Evolutionary conservation across 163 green algal genomes (phyloP).

Genomic region (Volvox carteri): DNA sequence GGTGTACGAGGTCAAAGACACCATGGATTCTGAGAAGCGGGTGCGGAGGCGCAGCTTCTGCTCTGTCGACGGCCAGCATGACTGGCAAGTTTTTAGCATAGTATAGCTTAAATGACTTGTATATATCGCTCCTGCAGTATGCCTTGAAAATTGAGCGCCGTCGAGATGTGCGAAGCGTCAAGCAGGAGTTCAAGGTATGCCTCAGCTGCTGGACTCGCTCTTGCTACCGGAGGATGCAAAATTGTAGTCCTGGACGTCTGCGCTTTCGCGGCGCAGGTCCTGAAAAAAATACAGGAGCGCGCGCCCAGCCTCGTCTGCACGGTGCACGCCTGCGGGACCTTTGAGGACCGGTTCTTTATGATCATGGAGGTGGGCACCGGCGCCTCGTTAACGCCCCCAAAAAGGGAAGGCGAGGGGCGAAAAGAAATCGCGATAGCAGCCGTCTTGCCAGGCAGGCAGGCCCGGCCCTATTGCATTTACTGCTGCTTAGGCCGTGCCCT

Average conservation of each 20-base stretch:
- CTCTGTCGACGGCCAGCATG: neutral
- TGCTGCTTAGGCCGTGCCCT: no score
- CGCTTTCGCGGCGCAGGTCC: constrained; percentile 34
- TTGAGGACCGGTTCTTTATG: constrained; percentile 75
- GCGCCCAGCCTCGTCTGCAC: constrained; percentile 40
- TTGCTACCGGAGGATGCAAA: no score
- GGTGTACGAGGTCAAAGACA: constrained; percentile 75
- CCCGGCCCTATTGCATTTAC: no score
- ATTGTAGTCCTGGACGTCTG: no score
- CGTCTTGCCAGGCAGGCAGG: no score
- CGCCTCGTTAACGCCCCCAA: no score
- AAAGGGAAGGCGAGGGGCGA: neutral
- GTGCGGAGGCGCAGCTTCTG: constrained; percentile 17
- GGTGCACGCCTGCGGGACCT: constrained; percentile 54
- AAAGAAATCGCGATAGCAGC: no score
- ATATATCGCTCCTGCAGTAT: constrained; percentile 61
- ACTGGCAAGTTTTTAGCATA: neutral
- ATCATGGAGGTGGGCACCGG: constrained; percentile 71
- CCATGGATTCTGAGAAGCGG: constrained; percentile 47
- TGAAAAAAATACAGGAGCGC: constrained; percentile 63
- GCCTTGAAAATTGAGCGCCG: constrained; percentile 81
- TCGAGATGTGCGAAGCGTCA: constrained; percentile 70
- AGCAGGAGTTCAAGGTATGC: constrained; percentile 72
- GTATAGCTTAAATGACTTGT: neutral
- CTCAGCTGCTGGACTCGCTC: no score